phyloP scores from a whole-genome alignment of 2,329 filamentous ascomycete genomes.

The Aspergillus ustus region DNA sequence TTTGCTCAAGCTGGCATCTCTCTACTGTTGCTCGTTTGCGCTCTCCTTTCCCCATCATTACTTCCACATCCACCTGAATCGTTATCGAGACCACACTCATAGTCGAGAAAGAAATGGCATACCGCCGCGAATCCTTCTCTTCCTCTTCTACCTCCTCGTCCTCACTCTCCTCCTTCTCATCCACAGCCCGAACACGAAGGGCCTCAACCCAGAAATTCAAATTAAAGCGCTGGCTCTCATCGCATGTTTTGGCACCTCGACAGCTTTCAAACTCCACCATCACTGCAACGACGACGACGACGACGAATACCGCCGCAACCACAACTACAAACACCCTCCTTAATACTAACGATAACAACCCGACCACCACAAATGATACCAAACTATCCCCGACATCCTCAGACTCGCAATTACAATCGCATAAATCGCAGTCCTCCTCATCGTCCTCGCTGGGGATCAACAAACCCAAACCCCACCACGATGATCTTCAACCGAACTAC shows the following conservation, averaged over 20 bases:
- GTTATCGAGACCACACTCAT: neutral
- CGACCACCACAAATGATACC: neutral
- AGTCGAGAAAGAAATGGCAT: neutral
- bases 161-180: neutral
- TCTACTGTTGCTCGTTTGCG: neutral
- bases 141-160: neutral
- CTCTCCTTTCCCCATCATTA: neutral
- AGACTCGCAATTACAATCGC: neutral
- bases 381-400: neutral
- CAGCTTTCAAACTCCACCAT: neutral
- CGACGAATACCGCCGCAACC: neutral
- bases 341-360: neutral
- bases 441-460: neutral
- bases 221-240: neutral
- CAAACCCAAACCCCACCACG: neutral
- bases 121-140: neutral
- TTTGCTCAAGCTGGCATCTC: neutral
- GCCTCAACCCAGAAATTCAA: neutral
- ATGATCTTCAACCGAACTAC: neutral
- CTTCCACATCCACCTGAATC: neutral
- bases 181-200: neutral
- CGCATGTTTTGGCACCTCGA: neutral
- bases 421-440: neutral
- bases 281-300: neutral
- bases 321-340: neutral